These are phyloP conservation scores for Termitomyces sp. DNA, from an alignment of 768 basidiomycete species.

Conservation along the genomic window DNA sequence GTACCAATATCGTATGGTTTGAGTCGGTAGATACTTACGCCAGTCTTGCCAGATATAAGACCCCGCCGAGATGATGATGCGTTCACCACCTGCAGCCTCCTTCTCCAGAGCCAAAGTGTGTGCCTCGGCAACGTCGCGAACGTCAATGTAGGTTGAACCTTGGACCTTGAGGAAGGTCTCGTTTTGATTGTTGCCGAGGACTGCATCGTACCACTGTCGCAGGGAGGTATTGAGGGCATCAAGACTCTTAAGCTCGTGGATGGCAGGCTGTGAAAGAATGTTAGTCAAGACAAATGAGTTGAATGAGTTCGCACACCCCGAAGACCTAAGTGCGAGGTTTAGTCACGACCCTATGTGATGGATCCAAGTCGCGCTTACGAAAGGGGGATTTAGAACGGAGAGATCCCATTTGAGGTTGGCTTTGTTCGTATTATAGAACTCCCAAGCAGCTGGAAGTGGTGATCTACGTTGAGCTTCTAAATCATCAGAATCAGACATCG, in stretches of 20 bases:
- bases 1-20: not conserved
- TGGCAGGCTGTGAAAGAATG: conserved; percentile 28
- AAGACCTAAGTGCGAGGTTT: conserved; percentile 20
- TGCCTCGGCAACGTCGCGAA: conserved; percentile 48
- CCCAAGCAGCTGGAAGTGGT: conserved; percentile 37
- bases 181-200: conserved; percentile 21
- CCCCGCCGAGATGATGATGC: conserved; percentile 42
- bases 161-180: conserved; percentile 20
- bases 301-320: conserved; percentile 21
- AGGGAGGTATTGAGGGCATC: conserved; percentile 35
- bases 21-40: conserved; percentile 16
- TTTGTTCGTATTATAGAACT: conserved; percentile 36
- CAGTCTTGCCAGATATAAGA: conserved; percentile 27
- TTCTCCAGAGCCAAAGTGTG: conserved; percentile 48
- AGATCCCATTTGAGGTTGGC: conserved; percentile 48
- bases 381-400: conserved; percentile 49
- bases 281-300: not conserved
- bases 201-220: conserved; percentile 28
- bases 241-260: conserved; percentile 30
- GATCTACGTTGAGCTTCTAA: not conserved
- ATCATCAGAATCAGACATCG: not conserved
- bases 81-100: conserved; percentile 45
- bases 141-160: conserved; percentile 35
- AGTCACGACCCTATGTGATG: not conserved
- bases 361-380: conserved; percentile 23